Evolutionary conservation across 2,329 filamentous ascomycete genomes (phyloP).

Genomic region (Cytospora mali): DNA sequence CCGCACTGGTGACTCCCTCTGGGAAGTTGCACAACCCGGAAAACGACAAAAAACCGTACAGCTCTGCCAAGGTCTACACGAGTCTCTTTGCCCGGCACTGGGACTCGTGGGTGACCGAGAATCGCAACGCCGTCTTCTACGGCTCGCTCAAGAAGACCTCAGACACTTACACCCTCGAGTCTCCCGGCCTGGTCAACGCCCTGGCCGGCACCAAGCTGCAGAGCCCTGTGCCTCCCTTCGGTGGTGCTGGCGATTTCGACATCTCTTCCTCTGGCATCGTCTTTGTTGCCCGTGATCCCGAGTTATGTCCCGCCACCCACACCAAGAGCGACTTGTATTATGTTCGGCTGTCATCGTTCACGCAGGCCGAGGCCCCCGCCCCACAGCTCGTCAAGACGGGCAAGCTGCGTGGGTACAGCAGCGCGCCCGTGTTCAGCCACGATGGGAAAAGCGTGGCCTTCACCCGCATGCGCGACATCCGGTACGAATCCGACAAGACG

Average conservation of each 20-base stretch:
- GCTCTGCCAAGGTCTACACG: constrained; percentile 71
- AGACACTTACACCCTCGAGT: constrained; percentile 45
- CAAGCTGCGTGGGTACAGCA: constrained; percentile 64
- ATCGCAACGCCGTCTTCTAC: constrained; percentile 74
- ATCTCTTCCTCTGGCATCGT: constrained; percentile 66
- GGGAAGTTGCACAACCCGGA: constrained; percentile 71
- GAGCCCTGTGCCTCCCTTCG: constrained; percentile 76
- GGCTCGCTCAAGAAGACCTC: constrained; percentile 57
- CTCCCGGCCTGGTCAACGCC: constrained; percentile 61
- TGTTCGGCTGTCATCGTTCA: constrained; percentile 64
- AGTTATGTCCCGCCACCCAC: constrained; percentile 69
- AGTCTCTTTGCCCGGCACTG: constrained; percentile 80
- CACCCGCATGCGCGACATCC: constrained; percentile 72
- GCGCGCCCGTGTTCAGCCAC: constrained; percentile 71
- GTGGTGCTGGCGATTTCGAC: constrained; percentile 80
- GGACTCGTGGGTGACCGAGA: constrained; percentile 73
- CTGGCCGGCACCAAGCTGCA: constrained; percentile 62
- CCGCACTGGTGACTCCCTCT: constrained; percentile 66
- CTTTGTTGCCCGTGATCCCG: constrained; percentile 76
- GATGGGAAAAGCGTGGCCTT: constrained; percentile 74
- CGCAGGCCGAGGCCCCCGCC: constrained; percentile 50
- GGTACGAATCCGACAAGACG: constrained; percentile 82
- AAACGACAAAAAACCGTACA: constrained; percentile 59
- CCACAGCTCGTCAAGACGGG: constrained; percentile 60
- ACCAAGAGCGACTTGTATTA: constrained; percentile 85